phyloP scores from a whole-genome alignment of 495 filamentous ascomycete species.

The Chaetomium tenue region DNA sequence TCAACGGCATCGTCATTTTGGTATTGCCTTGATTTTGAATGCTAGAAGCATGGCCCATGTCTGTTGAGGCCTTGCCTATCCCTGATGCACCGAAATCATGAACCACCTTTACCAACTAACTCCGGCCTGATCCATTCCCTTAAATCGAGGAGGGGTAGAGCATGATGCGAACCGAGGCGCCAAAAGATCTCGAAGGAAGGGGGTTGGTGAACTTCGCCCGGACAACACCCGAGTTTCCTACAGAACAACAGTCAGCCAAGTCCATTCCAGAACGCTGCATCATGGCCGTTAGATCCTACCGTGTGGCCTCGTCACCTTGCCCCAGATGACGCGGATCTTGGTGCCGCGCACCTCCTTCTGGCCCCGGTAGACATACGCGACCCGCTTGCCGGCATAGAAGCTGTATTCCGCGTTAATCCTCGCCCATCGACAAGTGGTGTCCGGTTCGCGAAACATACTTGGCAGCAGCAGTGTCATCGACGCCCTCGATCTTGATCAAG shows the following conservation, averaged over 20 bases:
- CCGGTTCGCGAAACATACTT: conserved; percentile 56
- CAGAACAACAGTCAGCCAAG: conserved; percentile 16
- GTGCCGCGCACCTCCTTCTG: conserved; percentile 88
- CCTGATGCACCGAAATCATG: conserved; percentile 55
- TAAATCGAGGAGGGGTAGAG: conserved; percentile 87
- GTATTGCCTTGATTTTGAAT: conserved; percentile 46
- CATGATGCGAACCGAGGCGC: conserved; percentile 96
- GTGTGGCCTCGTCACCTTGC: conserved; percentile 93
- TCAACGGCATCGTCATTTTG: conserved; percentile 42
- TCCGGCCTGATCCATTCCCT: conserved; percentile 45
- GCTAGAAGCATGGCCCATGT: conserved; percentile 46
- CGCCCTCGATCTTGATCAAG: conserved; percentile 96
- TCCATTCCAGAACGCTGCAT: conserved; percentile 2
- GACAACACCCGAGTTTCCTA: conserved; percentile 94
- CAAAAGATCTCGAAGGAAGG: conserved; percentile 92
- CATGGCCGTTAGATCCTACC: conserved; percentile 54
- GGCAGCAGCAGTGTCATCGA: conserved; percentile 80
- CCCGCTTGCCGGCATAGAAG: conserved; percentile 93
- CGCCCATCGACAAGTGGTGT: conserved; percentile 10
- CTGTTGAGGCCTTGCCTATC: conserved; percentile 51
- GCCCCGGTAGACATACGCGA: conserved; percentile 95
- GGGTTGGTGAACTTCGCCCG: conserved; percentile 93
- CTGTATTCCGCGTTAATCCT: conserved; percentile 43
- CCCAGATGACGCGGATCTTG: conserved; percentile 99
- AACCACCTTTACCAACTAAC: conserved; percentile 56